A percentile compares a stretch with the other conserved stretches of the same genome.
Conservation (phyloP, 2,329 filamentous ascomycete genomes). For the Colletotrichum sp. region DNA sequence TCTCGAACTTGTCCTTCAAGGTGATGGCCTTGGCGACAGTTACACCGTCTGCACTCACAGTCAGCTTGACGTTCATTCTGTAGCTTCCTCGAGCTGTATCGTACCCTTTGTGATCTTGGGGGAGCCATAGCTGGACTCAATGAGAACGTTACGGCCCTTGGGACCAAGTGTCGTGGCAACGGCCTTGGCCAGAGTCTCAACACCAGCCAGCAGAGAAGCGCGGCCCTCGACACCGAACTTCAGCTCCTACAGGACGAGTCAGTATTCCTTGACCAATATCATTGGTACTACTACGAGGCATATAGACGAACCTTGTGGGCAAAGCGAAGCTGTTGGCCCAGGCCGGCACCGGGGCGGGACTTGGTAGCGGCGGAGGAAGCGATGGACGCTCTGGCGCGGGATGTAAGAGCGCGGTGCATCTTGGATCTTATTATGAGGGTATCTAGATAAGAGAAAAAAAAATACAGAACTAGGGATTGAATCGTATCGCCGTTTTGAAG, state of each 20-base stretch:
- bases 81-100: conserved; percentile 23
- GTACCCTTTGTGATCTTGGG: conserved; percentile 99
- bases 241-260: conserved; percentile 71
- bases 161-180: conserved; percentile 96
- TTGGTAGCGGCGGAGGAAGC: conserved; percentile 72
- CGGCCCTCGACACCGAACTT: conserved; percentile 97
- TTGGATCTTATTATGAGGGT: conserved; percentile 41
- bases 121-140: conserved; percentile 97
- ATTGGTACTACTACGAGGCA: conserved; percentile 15
- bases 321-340: conserved; percentile 91
- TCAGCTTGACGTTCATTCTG: conserved; percentile 22
- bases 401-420: conserved; percentile 96
- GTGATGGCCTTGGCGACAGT: conserved; percentile 88
- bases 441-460: conserved; percentile 33
- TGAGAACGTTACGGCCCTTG: conserved; percentile 97
- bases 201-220: conserved; percentile 87
- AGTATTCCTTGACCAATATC: conserved; percentile 26
- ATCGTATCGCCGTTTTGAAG: conserved; percentile 31
- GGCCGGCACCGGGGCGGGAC: conserved; percentile 66
- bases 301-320: conserved; percentile 82
- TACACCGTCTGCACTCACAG: conserved; percentile 72
- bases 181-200: conserved; percentile 95
- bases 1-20: conserved; percentile 99
- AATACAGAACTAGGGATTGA: conserved; percentile 29
- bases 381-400: conserved; percentile 79